phyloP scores from a whole-genome alignment of 495 filamentous ascomycete genomes.

The Achaetomiella virescens region DNA sequence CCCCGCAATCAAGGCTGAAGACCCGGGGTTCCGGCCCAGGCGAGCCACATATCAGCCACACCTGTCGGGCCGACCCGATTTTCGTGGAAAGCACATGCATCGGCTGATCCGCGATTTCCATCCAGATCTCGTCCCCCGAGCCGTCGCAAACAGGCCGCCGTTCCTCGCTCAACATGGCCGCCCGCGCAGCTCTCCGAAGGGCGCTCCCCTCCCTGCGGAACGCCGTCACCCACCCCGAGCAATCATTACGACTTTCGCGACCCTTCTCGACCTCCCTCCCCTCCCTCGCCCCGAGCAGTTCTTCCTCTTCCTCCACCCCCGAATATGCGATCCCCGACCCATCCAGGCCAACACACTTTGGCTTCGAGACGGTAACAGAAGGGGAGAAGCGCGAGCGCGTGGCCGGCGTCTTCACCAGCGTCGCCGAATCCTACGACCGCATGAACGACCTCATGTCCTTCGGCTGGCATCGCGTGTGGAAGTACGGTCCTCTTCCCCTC shows the following conservation, averaged over 20 bases:
- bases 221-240: constrained; percentile 1
- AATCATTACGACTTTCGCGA: constrained; percentile 11
- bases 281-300: constrained; percentile 4
- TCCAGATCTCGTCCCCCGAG: constrained; percentile 6
- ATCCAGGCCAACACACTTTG: constrained; percentile 81
- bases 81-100: constrained; percentile 5
- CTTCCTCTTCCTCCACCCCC: constrained; percentile 20
- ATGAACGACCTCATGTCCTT: constrained; percentile 99
- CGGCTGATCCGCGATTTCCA: background rate
- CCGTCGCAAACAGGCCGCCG: background rate
- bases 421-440: constrained; percentile 81
- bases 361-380: constrained; percentile 81
- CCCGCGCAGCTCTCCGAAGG: constrained; percentile 23
- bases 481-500: constrained; percentile 35
- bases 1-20: constrained; percentile 14
- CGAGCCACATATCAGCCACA: constrained; percentile 11
- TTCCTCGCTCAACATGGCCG: constrained; percentile 18
- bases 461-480: constrained; percentile 95
- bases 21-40: background rate
- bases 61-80: constrained; percentile 8
- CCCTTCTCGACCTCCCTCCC: constrained; percentile 20
- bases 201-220: constrained; percentile 16
- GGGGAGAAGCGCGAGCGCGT: constrained; percentile 66
- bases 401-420: constrained; percentile 87
- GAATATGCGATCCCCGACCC: constrained; percentile 38